Percentiles rank a stretch among this genome's conserved stretches.
Conservation (phyloP, 2,329 filamentous ascomycete genomes). For the Talaromyces funiculosus region DNA sequence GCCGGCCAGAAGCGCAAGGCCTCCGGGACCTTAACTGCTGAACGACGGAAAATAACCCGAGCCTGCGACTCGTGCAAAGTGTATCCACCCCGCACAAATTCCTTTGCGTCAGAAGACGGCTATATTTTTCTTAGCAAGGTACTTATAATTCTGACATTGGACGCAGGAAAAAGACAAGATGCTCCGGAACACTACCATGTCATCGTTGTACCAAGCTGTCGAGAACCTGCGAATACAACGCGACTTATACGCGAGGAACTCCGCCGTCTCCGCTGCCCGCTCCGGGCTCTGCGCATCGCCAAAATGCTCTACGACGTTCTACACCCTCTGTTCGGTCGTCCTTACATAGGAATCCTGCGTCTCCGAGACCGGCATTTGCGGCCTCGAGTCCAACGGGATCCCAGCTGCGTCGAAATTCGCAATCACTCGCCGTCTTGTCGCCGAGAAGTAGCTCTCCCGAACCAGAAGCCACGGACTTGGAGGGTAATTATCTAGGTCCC, state of each 20-base stretch:
- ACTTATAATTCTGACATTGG: not conserved
- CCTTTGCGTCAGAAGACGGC: not conserved
- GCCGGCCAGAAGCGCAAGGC: conserved; percentile 27
- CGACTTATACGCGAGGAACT: conserved; percentile 32
- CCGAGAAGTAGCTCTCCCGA: conserved; percentile 39
- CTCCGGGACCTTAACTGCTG: conserved; percentile 18
- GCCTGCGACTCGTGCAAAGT: conserved; percentile 36
- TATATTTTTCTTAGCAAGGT: not conserved
- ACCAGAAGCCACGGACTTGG: conserved; percentile 45
- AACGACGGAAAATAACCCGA: conserved; percentile 34
- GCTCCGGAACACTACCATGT: conserved; percentile 34
- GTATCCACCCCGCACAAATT: conserved; percentile 8
- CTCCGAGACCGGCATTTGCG: not conserved
- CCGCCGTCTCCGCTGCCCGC: conserved; percentile 30
- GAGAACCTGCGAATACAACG: conserved; percentile 31
- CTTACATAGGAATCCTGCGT: not conserved
- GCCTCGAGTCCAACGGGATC: not conserved
- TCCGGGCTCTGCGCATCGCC: conserved; percentile 16
- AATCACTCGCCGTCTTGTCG: conserved; percentile 17
- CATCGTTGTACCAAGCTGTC: conserved; percentile 29
- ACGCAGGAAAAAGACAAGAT: conserved; percentile 31
- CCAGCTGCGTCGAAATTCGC: not conserved
- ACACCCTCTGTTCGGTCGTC: not conserved
- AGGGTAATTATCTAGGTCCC: conserved; percentile 52
- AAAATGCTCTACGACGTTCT: conserved; percentile 11